A percentile compares a stretch with the other conserved stretches of the same genome.
phyloP scores from a whole-genome alignment of 805 yeast species.

The Pichia californica region DNA sequence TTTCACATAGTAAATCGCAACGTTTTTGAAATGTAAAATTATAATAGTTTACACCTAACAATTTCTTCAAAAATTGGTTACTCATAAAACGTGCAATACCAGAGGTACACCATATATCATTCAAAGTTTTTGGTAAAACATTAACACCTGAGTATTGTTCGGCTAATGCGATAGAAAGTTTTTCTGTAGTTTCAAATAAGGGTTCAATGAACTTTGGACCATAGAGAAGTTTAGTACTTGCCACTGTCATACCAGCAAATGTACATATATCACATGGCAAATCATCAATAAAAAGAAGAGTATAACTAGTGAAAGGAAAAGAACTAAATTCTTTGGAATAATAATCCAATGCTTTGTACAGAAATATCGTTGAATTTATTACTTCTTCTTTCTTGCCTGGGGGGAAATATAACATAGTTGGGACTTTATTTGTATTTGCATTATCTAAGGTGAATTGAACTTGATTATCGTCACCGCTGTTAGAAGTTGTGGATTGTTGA shows the following conservation, averaged over 20 bases:
- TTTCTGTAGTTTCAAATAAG: slow-evolving; percentile 60
- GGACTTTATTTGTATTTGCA: slow-evolving; percentile 33
- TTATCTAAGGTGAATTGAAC: slow-evolving; percentile 11
- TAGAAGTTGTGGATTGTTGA: slow-evolving; percentile 23
- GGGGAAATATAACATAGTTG: slow-evolving; percentile 55
- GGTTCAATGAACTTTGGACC: slow-evolving; percentile 76
- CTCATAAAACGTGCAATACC: slow-evolving; percentile 87
- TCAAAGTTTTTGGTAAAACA: slow-evolving; percentile 70
- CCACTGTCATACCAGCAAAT: slow-evolving; percentile 68
- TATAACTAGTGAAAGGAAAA: slow-evolving; percentile 80
- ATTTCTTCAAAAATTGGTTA: slow-evolving; percentile 52
- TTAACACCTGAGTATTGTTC: slow-evolving; percentile 93
- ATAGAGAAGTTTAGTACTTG: slow-evolving; percentile 58
- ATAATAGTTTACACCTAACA: slow-evolving; percentile 83
- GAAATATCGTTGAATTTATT: slow-evolving; percentile 66
- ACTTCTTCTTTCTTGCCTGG: slow-evolving; percentile 54
- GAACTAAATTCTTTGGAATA: slow-evolving; percentile 87
- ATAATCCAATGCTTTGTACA: slow-evolving; percentile 74
- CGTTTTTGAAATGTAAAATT: slow-evolving; percentile 60
- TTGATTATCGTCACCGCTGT: slow-evolving; percentile 23
- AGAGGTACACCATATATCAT: slow-evolving; percentile 83
- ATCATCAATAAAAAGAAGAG: slow-evolving; percentile 66
- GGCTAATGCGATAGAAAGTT: slow-evolving; percentile 63
- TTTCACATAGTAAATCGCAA: slow-evolving; percentile 60
- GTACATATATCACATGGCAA: slow-evolving; percentile 43